phyloP scores from a whole-genome alignment of 73 alveolate species.

The Paramecium caudatum region DNA sequence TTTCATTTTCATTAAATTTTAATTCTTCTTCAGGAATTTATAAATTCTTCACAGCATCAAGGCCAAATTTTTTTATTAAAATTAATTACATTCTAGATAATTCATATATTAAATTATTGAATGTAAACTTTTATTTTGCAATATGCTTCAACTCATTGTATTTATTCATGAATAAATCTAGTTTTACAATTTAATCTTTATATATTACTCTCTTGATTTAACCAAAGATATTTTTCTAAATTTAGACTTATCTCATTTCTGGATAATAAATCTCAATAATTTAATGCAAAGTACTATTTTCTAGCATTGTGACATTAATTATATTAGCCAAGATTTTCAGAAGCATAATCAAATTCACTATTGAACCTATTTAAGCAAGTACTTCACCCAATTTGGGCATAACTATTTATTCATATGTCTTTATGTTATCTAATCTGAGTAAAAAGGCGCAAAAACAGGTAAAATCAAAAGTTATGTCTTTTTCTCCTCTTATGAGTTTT shows the following conservation, averaged over 20 bases:
- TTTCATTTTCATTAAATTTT: background rate
- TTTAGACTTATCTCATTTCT: background rate
- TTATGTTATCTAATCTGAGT: background rate
- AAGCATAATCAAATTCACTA: background rate
- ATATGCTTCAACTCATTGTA: background rate
- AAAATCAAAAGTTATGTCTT: background rate
- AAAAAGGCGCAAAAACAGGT: background rate
- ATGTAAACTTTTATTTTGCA: background rate
- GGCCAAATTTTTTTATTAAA: background rate
- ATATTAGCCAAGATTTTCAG: background rate
- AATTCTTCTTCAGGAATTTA: background rate
- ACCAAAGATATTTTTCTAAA: background rate
- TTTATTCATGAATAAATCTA: background rate
- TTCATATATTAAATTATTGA: background rate
- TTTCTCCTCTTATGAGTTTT: background rate
- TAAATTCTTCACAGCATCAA: background rate
- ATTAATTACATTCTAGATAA: background rate
- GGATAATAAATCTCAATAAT: conserved; percentile 23
- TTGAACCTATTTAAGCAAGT: conserved; percentile 54
- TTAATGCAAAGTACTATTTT: background rate
- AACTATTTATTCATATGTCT: background rate
- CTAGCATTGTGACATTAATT: background rate
- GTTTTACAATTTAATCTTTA: background rate
- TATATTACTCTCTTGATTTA: background rate
- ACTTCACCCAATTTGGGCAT: conserved; percentile 61